Percentiles rank a stretch among this genome's conserved stretches.
phyloP scores from a whole-genome alignment of 345 rosid genomes.

The Diplotaxis tenuifolia region DNA sequence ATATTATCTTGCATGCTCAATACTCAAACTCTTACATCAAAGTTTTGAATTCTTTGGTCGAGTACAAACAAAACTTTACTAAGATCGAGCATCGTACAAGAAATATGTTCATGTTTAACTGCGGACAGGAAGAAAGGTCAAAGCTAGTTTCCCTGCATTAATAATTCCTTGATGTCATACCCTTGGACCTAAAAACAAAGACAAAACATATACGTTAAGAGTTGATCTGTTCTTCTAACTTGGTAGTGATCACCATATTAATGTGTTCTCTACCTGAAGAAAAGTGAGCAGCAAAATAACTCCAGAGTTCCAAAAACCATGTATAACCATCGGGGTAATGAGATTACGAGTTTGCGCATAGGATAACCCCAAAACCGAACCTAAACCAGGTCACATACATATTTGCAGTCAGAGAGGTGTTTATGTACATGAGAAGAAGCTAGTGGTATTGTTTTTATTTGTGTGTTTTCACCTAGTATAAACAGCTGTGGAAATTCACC shows the following conservation, averaged over 20 bases:
- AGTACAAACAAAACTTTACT: neutral
- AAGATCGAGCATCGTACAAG: neutral
- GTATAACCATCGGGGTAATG: constrained; percentile 70
- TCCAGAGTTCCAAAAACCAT: constrained; percentile 87
- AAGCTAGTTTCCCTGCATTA: constrained; percentile 48
- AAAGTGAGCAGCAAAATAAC: constrained; percentile 78
- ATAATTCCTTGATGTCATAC: constrained; percentile 74
- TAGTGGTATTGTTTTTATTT: constrained; percentile 1
- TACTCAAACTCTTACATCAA: neutral
- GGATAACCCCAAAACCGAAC: constrained; percentile 68
- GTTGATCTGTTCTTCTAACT: neutral
- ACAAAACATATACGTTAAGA: neutral
- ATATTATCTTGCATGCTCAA: too few species aligned
- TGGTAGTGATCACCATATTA: neutral
- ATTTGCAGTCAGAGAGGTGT: neutral
- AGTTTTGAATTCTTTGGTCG: neutral
- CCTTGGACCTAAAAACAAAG: constrained; percentile 66
- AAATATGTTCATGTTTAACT: neutral
- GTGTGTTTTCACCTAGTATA: constrained; percentile 54
- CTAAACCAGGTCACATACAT: constrained; percentile 39
- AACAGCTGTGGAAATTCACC: constrained; percentile 92
- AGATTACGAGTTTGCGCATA: constrained; percentile 95
- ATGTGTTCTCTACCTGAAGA: constrained; percentile 60
- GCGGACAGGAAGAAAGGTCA: neutral
- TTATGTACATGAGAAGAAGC: neutral